Evolutionary conservation across 164 flowering plant genomes (phyloP).

Genomic region (Platanus orientalis): DNA sequence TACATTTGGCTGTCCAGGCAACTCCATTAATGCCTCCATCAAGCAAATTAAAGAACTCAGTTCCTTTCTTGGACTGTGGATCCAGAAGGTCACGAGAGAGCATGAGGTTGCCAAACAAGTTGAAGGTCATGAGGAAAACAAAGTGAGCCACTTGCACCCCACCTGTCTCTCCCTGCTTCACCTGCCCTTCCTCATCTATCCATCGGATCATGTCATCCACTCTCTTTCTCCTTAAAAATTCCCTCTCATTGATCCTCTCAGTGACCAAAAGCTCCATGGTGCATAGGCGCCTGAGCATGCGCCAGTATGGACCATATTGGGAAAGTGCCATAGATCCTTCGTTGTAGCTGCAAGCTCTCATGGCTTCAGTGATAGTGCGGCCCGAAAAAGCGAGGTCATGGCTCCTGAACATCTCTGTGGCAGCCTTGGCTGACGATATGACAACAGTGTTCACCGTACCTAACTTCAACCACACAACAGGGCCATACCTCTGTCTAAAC

Average conservation of each 20-base stretch:
- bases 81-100: no score
- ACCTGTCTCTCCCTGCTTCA: constrained; percentile 5
- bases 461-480: no score
- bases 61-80: constrained; percentile 10
- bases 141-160: constrained; percentile 9
- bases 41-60: constrained; percentile 14
- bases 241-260: no score
- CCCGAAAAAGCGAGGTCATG: constrained; percentile 12
- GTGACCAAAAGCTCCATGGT: constrained; percentile 11
- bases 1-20: constrained; percentile 13
- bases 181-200: constrained; percentile 6
- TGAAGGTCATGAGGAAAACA: no score
- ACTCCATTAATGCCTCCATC: constrained; percentile 6
- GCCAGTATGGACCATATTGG: constrained; percentile 14
- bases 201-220: constrained; percentile 15
- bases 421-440: constrained; percentile 12
- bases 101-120: no score
- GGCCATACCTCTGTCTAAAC: no score
- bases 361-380: constrained; percentile 2
- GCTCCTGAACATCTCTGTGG: constrained; percentile 20
- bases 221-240: constrained; percentile 4
- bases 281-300: constrained; percentile 37
- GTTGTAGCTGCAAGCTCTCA: no score
- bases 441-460: no score
- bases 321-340: constrained; percentile 15